Evolutionary conservation across 1,284 basidiomycete genomes (phyloP), one percentile per base, ranked within the genome.

Genomic region (Ganoderma sinense): DNA sequence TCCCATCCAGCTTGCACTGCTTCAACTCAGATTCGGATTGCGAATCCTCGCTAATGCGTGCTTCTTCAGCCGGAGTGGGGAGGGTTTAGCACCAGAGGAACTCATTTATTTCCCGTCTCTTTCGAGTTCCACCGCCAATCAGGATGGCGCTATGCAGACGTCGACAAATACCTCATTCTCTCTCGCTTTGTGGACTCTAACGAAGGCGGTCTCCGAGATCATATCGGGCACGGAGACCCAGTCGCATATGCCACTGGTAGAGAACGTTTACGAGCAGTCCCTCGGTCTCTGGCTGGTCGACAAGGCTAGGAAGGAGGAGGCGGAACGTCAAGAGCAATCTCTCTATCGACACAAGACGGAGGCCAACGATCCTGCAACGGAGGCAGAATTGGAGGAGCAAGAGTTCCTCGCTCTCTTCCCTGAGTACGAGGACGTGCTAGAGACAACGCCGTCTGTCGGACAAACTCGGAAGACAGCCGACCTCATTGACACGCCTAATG

Each of bases 341-440:
- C 81, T 99, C 23, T 99, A 98, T 85, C 92, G 93, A 51, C 85
- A 87, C 66, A 91, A 88, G 56, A 86, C 86, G 67, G 81, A 87
- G 36, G 87, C 90, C 40, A 83, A 94, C 63, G 84, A 88, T 36
- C 86, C 87, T 33, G 81, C 87, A 13, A 87, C 87, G 14, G 97
- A 97, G 71, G 89, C 89, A 13, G 93, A 94, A 74, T 77, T 87
- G 45, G 94, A 97, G 76, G 94, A 94, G 78, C 85, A 86, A 70
- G 97, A 98, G 76, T 95, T 98, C 78, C 82, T 89, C 31, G 81
- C 87, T 2, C 80, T 98, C 60, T 98, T 99, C 81, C 96, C 97
- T 2, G 89, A 91, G 26, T 98, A 93, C 76, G 92, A 92, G 58
- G 87, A 92, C 66, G 86, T 86, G 31, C 80, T 92, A 14, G 82